phyloP scores from a whole-genome alignment of 768 basidiomycete species.

The Chalciporus piperatus region DNA sequence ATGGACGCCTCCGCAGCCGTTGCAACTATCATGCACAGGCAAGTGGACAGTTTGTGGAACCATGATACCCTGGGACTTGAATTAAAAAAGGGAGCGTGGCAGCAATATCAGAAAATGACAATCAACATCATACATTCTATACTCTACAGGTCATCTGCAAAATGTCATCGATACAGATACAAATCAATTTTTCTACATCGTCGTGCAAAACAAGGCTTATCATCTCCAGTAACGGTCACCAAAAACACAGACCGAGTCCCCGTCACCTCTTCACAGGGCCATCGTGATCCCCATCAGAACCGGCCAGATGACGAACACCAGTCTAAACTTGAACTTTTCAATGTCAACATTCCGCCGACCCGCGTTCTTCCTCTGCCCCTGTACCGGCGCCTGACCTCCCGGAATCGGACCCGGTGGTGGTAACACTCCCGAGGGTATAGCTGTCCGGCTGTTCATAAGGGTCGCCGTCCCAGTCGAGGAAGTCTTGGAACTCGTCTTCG shows the following conservation, averaged over 20 bases:
- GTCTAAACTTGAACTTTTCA: constrained; percentile 41
- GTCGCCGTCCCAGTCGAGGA: constrained; percentile 4
- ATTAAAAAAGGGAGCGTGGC: too few relatives aligned
- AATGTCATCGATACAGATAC: too few relatives aligned
- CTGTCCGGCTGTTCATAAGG: background rate
- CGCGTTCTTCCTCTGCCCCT: constrained; percentile 15
- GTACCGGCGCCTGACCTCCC: background rate
- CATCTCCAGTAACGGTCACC: too few relatives aligned
- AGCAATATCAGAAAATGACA: too few relatives aligned
- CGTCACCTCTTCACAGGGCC: constrained; percentile 37
- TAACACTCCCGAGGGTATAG: constrained; percentile 3
- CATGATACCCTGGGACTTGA: too few relatives aligned
- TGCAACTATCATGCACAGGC: too few relatives aligned
- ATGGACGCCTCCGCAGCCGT: too few relatives aligned
- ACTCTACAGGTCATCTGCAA: too few relatives aligned
- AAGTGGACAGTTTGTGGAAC: too few relatives aligned
- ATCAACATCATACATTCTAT: too few relatives aligned
- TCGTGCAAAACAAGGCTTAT: too few relatives aligned
- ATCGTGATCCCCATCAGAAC: constrained; percentile 54
- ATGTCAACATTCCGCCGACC: constrained; percentile 26
- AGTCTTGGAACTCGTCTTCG: constrained; percentile 4
- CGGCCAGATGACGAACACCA: constrained; percentile 56
- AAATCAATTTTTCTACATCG: too few relatives aligned
- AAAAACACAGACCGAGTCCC: background rate
- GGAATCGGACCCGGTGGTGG: constrained; percentile 10